These are phyloP conservation scores for Candida xyloterini DNA, from an alignment of 805 yeast species.

Conservation along the genomic window DNA sequence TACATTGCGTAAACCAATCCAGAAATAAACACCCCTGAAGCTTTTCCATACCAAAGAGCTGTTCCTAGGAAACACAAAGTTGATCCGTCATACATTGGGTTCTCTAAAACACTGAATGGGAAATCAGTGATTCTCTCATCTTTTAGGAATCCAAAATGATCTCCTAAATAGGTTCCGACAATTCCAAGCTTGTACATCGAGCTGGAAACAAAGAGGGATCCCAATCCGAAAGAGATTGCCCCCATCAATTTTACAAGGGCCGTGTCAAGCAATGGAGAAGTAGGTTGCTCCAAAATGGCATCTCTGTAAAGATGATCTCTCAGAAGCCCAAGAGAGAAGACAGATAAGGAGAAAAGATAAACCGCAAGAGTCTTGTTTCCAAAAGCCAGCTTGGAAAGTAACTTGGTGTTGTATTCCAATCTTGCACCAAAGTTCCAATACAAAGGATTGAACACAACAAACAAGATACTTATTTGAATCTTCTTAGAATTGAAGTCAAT, in stretches of 20 bases:
- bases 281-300: conserved; percentile 72
- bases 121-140: conserved; percentile 83
- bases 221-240: conserved; percentile 52
- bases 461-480: conserved; percentile 44
- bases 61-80: conserved; percentile 87
- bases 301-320: conserved; percentile 73
- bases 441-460: conserved; percentile 86
- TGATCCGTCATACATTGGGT: conserved; percentile 97
- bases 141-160: conserved; percentile 95
- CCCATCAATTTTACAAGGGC: conserved; percentile 44
- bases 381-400: conserved; percentile 71
- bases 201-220: conserved; percentile 74
- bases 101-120: conserved; percentile 87
- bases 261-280: conserved; percentile 50
- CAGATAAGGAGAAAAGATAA: conserved; percentile 75
- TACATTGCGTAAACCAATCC: conserved; percentile 78
- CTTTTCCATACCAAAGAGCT: conserved; percentile 83
- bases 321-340: conserved; percentile 78
- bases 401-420: conserved; percentile 71
- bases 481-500: conserved; percentile 24
- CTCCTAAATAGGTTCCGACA: conserved; percentile 96
- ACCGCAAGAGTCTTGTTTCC: conserved; percentile 73
- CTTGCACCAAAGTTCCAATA: conserved; percentile 96
- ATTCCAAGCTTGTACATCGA: conserved; percentile 94
- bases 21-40: conserved; percentile 79